phyloP scores from a whole-genome alignment of 805 yeast genomes.

The Schwanniomyces pseudopolymorphus region DNA sequence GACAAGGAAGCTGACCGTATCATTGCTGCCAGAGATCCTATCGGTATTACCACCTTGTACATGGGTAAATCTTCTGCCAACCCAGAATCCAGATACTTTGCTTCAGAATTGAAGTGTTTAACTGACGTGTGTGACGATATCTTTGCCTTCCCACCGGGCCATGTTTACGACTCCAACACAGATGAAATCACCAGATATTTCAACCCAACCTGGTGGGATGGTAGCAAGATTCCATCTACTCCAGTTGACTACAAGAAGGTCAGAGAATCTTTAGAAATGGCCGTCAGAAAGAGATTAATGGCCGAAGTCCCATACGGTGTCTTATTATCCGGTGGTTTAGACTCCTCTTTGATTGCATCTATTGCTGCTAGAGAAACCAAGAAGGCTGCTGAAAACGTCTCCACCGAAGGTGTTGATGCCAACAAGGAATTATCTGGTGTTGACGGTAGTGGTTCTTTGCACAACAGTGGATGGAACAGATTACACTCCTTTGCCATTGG shows the following conservation, averaged over 20 bases:
- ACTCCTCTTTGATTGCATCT: slow-evolving; percentile 92
- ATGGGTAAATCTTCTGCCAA: slow-evolving; percentile 76
- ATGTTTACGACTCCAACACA: slow-evolving; percentile 88
- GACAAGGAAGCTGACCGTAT: slow-evolving; percentile 84
- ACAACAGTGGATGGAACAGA: slow-evolving; percentile 71
- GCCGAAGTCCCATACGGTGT: slow-evolving; percentile 99
- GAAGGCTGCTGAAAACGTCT: slow-evolving; percentile 55
- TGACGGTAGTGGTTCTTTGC: slow-evolving; percentile 83
- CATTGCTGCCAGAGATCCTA: slow-evolving; percentile 97
- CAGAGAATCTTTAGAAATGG: slow-evolving; percentile 82
- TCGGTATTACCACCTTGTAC: slow-evolving; percentile 94
- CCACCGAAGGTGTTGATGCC: slow-evolving; percentile 55
- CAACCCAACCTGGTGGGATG: slow-evolving; percentile 95
- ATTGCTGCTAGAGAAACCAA: slow-evolving; percentile 96
- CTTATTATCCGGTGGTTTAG: slow-evolving; percentile 94
- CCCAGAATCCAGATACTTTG: slow-evolving; percentile 83
- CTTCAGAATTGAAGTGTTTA: slow-evolving; percentile 92
- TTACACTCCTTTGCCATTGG: slow-evolving; percentile 97
- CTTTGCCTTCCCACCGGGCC: slow-evolving; percentile 97
- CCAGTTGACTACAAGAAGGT: slow-evolving; percentile 72
- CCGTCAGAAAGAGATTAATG: slow-evolving; percentile 99
- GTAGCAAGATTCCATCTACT: slow-evolving; percentile 64
- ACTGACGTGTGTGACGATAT: slow-evolving; percentile 93
- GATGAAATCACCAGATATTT: slow-evolving; percentile 85
- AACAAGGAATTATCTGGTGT: slow-evolving; percentile 83